Percentiles rank a stretch among this genome's conserved stretches.
These are phyloP conservation scores for Malbranchea cinnamomea DNA, from an alignment of 2,329 filamentous ascomycete species.

Conservation along the genomic window DNA sequence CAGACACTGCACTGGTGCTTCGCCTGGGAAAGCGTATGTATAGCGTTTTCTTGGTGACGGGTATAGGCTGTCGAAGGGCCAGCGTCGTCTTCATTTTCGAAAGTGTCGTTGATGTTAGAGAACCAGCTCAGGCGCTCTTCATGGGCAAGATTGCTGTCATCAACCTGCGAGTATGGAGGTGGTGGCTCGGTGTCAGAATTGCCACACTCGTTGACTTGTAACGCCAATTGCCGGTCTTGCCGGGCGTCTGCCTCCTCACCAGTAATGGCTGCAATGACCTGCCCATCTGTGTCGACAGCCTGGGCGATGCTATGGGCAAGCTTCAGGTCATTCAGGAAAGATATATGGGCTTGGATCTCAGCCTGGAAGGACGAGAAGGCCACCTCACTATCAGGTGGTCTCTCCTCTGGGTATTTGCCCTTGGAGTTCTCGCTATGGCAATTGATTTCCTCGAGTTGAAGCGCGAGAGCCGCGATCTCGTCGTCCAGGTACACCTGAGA, in stretches of 20 bases:
- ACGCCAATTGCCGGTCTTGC: conserved; percentile 2
- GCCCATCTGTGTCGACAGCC: conserved; percentile 1
- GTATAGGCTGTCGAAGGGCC: conserved; percentile 3
- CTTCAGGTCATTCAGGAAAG: background rate
- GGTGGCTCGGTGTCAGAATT: background rate
- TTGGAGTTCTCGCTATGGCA: background rate
- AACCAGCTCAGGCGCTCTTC: too few species aligned
- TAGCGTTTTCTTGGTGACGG: conserved; percentile 1
- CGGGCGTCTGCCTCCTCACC: background rate
- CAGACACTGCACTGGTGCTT: background rate
- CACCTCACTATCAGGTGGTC: background rate
- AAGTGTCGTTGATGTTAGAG: too few species aligned
- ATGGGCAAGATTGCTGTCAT: background rate
- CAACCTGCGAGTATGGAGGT: background rate
- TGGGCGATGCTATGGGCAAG: conserved; percentile 4
- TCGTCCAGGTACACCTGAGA: too few species aligned
- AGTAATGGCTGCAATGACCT: background rate
- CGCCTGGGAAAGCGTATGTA: background rate
- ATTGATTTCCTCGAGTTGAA: conserved; percentile 1
- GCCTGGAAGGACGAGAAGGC: background rate
- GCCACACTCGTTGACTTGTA: conserved; percentile 1
- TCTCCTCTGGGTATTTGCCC: background rate
- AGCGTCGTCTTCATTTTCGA: background rate
- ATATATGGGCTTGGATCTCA: background rate
- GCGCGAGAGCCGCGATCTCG: conserved; percentile 1